Evolutionary conservation across 2,329 filamentous ascomycete genomes (phyloP).

Genomic region (Rhynchosporium graminicola): DNA sequence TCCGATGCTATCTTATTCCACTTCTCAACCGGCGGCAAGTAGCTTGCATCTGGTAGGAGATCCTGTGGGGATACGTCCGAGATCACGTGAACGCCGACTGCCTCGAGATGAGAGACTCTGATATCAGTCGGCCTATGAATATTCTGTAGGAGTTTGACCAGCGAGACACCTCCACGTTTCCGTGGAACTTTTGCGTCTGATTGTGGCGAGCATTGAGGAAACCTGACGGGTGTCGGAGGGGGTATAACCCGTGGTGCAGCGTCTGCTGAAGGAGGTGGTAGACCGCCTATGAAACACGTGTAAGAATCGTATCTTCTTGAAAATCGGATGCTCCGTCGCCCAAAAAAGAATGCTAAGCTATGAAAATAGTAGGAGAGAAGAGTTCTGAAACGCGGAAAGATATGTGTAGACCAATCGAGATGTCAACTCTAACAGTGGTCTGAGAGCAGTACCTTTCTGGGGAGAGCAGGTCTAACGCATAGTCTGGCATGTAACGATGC

Average conservation of each 20-base stretch:
- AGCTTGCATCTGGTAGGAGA: constrained; percentile 55
- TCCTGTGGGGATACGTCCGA: constrained; percentile 50
- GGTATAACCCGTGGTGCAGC: constrained; percentile 31
- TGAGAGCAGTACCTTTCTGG: constrained; percentile 13
- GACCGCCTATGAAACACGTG: constrained; percentile 28
- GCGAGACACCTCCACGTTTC: constrained; percentile 39
- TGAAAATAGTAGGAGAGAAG: constrained; percentile 7
- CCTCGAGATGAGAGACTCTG: constrained; percentile 52
- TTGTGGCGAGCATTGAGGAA: constrained; percentile 35
- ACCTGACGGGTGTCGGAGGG: constrained; percentile 35
- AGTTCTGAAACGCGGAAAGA: constrained; percentile 21
- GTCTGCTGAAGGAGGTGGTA: constrained; percentile 25
- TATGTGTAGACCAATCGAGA: constrained; percentile 9
- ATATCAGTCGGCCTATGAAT: constrained; percentile 56
- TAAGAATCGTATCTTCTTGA: constrained; percentile 24
- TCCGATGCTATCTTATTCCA: constrained; percentile 42
- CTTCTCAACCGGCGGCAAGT: constrained; percentile 55
- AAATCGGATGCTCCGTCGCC: background rate
- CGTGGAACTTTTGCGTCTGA: constrained; percentile 44
- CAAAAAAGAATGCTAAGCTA: constrained; percentile 2
- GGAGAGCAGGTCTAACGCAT: constrained; percentile 17
- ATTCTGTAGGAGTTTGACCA: constrained; percentile 54
- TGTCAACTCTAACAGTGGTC: constrained; percentile 17
- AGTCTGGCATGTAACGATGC: constrained; percentile 18
- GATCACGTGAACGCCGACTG: constrained; percentile 58